phyloP scores from a whole-genome alignment of 2,329 filamentous ascomycete species.

The Aspergillus costaricaensis region DNA sequence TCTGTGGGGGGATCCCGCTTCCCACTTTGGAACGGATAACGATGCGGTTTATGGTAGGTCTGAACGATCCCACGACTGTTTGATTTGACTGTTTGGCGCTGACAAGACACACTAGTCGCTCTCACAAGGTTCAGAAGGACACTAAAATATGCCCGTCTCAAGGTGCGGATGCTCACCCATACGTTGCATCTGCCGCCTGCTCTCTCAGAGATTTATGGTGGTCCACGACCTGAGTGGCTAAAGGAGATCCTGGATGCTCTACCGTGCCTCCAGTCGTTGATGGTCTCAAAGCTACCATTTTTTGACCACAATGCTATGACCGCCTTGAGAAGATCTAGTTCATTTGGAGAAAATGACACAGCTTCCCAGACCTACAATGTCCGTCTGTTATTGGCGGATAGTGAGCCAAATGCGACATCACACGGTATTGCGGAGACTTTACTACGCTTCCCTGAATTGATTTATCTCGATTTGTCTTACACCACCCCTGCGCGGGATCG shows the following conservation, averaged over 20 bases:
- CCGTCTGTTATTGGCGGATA: slow-evolving; percentile 58
- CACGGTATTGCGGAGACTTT: slow-evolving; percentile 55
- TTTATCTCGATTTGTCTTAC: slow-evolving; percentile 61
- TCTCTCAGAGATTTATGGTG: slow-evolving; percentile 62
- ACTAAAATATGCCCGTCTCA: slow-evolving; percentile 54
- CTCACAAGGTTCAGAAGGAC: slow-evolving; percentile 61
- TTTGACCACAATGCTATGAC: slow-evolving; percentile 62
- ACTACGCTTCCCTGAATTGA: slow-evolving; percentile 54
- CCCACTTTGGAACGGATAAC: slow-evolving; percentile 62
- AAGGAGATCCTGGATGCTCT: slow-evolving; percentile 60
- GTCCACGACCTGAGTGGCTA: slow-evolving; percentile 61
- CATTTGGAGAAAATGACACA: slow-evolving; percentile 7
- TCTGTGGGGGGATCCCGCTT: slow-evolving; percentile 64
- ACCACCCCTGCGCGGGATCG: slow-evolving; percentile 53
- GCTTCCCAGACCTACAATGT: slow-evolving; percentile 46
- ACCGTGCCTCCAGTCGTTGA: slow-evolving; percentile 60
- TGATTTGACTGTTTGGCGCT: slow-evolving; percentile 5
- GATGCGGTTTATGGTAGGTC: slow-evolving; percentile 58
- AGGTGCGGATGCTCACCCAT: slow-evolving; percentile 59
- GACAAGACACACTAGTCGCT: slow-evolving; percentile 47
- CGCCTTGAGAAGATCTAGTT: slow-evolving; percentile 44
- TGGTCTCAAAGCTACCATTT: slow-evolving; percentile 61
- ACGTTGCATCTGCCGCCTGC: slow-evolving; percentile 63
- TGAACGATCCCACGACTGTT: not conserved
- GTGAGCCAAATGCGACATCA: slow-evolving; percentile 61